These are phyloP conservation scores for Pseudomonodictys pantanalensis DNA, from an alignment of 495 filamentous ascomycete genomes.

Conservation along the genomic window DNA sequence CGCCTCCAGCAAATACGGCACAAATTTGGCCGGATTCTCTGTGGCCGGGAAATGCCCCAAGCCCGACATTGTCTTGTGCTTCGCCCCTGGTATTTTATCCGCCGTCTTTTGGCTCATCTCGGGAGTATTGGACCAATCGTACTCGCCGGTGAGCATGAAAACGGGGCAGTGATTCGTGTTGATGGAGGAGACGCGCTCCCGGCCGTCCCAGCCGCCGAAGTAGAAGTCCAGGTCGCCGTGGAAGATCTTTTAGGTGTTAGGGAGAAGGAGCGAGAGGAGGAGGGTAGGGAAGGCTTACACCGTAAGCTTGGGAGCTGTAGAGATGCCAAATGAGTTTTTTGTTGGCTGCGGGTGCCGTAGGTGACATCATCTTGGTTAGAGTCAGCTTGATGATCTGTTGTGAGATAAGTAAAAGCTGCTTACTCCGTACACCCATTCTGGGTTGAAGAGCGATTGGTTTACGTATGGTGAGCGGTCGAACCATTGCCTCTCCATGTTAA, in stretches of 20 bases:
- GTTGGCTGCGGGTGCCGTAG: conserved; percentile 41
- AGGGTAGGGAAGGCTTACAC: conserved; percentile 14
- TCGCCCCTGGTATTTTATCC: conserved; percentile 44
- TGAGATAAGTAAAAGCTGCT: background rate
- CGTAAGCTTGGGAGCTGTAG: conserved; percentile 46
- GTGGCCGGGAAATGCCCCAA: conserved; percentile 37
- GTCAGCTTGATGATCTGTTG: background rate
- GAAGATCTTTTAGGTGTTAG: conserved; percentile 35
- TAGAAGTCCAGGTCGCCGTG: conserved; percentile 48
- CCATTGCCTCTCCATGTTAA: conserved; percentile 34
- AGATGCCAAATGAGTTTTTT: conserved; percentile 45
- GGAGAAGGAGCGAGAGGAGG: background rate
- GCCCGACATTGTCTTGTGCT: conserved; percentile 41
- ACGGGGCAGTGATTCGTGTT: conserved; percentile 45
- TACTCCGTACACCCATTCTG: conserved; percentile 45
- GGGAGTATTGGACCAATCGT: conserved; percentile 46
- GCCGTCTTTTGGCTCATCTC: conserved; percentile 42
- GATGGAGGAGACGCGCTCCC: conserved; percentile 40
- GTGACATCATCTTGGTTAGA: conserved; percentile 38
- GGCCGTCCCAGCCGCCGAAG: conserved; percentile 46
- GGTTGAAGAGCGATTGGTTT: conserved; percentile 42
- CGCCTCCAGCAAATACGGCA: conserved; percentile 27
- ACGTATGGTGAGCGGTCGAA: conserved; percentile 36
- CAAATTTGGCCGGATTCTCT: conserved; percentile 27
- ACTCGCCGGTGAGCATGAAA: conserved; percentile 48